Percentiles rank a stretch among this genome's conserved stretches.
phyloP scores from a whole-genome alignment of 306 rosid genomes.

The Ceratonia siliqua region DNA sequence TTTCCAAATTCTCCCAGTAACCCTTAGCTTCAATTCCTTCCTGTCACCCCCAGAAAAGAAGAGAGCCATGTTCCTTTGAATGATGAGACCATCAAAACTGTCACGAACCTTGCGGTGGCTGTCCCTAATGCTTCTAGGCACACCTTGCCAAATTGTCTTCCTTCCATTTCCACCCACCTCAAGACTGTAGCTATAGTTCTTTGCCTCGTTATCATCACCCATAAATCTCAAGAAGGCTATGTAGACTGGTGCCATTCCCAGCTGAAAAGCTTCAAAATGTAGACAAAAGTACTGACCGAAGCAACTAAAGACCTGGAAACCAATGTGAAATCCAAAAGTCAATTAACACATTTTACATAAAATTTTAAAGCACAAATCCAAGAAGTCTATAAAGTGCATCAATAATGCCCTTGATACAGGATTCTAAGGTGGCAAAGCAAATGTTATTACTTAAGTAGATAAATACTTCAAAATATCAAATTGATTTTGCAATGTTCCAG shows the following conservation, averaged over 20 bases:
- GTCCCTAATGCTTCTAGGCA: slow-evolving; percentile 84
- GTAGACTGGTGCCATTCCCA: slow-evolving; percentile 85
- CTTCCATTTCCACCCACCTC: slow-evolving; percentile 92
- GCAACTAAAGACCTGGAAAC: slow-evolving; percentile 79
- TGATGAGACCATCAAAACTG: slow-evolving; percentile 87
- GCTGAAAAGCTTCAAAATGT: slow-evolving; percentile 89
- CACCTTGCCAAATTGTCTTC: slow-evolving; percentile 87
- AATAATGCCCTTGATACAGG: neutral
- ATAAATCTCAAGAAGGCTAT: slow-evolving; percentile 82
- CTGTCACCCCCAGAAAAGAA: slow-evolving; percentile 76
- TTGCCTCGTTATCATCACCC: slow-evolving; percentile 86
- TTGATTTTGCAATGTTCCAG: neutral
- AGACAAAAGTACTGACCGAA: slow-evolving; percentile 82
- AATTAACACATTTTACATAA: neutral
- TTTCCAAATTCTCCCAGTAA: slow-evolving; percentile 91
- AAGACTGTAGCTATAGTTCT: slow-evolving; percentile 80
- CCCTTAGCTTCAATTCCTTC: slow-evolving; percentile 77
- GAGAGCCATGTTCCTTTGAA: slow-evolving; percentile 90
- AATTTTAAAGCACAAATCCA: neutral
- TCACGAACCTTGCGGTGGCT: slow-evolving; percentile 82
- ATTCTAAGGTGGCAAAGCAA: neutral
- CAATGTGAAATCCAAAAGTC: slow-evolving; percentile 27
- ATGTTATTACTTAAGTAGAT: neutral
- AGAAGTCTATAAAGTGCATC: neutral
- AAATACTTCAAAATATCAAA: neutral